Percentiles rank a stretch among this genome's conserved stretches.
Conservation (phyloP, 2,329 filamentous ascomycete genomes). For the Ceratocystis alfenasii region DNA sequence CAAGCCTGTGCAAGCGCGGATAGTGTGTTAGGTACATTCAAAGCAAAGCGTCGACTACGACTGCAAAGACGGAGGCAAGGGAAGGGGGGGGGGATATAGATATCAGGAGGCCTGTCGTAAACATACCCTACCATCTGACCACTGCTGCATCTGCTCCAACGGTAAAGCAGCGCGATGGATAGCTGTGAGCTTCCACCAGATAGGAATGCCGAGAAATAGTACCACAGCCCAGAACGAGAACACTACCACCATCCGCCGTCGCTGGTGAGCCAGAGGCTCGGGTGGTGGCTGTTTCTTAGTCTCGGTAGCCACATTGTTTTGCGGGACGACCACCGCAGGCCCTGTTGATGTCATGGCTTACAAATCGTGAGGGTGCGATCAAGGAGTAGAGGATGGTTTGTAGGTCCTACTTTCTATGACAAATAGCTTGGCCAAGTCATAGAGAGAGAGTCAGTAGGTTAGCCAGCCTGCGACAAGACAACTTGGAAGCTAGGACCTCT, state of each 20-base stretch:
- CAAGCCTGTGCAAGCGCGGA: constrained; percentile 50
- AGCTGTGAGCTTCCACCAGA: constrained; percentile 92
- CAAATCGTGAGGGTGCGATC: background rate
- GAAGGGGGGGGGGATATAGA: background rate
- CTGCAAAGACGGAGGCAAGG: background rate
- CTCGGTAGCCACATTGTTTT: background rate
- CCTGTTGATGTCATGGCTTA: constrained; percentile 5
- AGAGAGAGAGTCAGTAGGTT: background rate
- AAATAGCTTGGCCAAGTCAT: background rate
- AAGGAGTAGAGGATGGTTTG: background rate
- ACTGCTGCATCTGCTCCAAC: constrained; percentile 72
- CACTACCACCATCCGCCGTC: constrained; percentile 62
- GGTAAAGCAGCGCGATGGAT: constrained; percentile 82
- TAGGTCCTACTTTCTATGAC: background rate
- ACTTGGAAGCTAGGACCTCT: background rate
- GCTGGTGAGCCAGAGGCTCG: constrained; percentile 58
- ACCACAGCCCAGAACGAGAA: constrained; percentile 86
- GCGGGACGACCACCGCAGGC: background rate
- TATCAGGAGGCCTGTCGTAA: background rate
- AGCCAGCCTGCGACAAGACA: background rate
- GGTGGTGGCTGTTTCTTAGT: constrained; percentile 49
- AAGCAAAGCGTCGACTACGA: background rate
- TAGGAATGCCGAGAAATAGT: constrained; percentile 68
- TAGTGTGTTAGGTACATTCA: constrained; percentile 3
- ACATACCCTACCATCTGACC: constrained; percentile 77